A percentile compares a stretch with the other conserved stretches of the same genome.
These are phyloP conservation scores for Corinectria fuckeliana DNA, from an alignment of 2,329 filamentous ascomycete species.

Conservation along the genomic window DNA sequence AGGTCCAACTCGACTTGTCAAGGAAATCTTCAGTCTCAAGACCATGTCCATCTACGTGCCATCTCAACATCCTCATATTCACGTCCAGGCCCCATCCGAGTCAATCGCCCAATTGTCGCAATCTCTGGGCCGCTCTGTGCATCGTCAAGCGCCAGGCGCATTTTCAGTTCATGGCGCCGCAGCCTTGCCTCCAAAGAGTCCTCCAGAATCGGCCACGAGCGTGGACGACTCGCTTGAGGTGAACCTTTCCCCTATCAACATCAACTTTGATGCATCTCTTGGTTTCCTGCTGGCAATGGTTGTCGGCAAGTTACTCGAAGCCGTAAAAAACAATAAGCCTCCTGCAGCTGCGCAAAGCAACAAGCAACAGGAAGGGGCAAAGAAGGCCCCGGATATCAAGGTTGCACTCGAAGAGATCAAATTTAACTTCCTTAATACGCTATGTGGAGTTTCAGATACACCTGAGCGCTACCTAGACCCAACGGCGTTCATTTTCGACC, in stretches of 20 bases:
- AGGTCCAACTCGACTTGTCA: constrained; percentile 60
- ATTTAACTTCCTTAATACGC: constrained; percentile 61
- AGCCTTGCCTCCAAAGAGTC: constrained; percentile 14
- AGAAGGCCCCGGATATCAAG: constrained; percentile 48
- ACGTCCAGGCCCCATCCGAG: constrained; percentile 43
- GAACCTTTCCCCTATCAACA: constrained; percentile 56
- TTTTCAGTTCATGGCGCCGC: constrained; percentile 58
- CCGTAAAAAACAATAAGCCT: constrained; percentile 43
- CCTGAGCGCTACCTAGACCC: constrained; percentile 53
- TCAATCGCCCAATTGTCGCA: constrained; percentile 39
- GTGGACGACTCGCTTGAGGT: constrained; percentile 52
- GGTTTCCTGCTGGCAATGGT: constrained; percentile 62
- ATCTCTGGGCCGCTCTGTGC: constrained; percentile 47
- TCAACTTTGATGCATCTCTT: constrained; percentile 63
- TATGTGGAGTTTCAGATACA: constrained; percentile 59
- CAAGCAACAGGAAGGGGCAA: constrained; percentile 20
- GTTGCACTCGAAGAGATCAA: constrained; percentile 57
- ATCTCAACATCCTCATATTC: constrained; percentile 54
- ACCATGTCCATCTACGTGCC: constrained; percentile 63
- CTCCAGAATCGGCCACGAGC: neutral
- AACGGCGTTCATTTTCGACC: constrained; percentile 48
- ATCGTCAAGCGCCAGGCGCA: constrained; percentile 64
- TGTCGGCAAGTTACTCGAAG: constrained; percentile 55
- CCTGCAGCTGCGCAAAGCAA: constrained; percentile 4
- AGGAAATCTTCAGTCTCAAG: constrained; percentile 59